These are phyloP conservation scores for Laburnicola sp. DNA, from an alignment of 2,329 filamentous ascomycete genomes.

Conservation along the genomic window DNA sequence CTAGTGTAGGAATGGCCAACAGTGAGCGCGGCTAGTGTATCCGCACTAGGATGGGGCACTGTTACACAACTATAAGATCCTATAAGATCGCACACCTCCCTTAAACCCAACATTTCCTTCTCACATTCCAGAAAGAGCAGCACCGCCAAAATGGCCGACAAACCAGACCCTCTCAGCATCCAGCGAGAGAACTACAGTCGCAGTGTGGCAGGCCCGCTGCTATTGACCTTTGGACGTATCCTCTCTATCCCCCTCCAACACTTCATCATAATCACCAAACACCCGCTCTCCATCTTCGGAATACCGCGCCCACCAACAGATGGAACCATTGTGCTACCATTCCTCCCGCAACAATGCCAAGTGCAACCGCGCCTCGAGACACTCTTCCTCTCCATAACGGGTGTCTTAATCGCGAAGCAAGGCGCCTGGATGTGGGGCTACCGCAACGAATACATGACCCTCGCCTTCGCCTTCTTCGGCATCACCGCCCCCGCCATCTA, in stretches of 20 bases:
- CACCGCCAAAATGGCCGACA: neutral
- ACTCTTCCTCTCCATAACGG: constrained; percentile 5
- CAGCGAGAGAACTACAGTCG: constrained; percentile 5
- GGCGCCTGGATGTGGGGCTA: constrained; percentile 5
- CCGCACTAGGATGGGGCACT: too few species aligned
- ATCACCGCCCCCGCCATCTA: neutral
- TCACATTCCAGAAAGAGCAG: too few species aligned
- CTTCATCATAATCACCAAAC: neutral
- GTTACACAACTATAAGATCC: too few species aligned
- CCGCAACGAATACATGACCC: constrained; percentile 2
- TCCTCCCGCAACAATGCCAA: neutral
- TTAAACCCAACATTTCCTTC: too few species aligned
- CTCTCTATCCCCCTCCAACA: constrained; percentile 2
- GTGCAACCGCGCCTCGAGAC: neutral
- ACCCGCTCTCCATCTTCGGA: neutral
- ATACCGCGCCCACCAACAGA: constrained; percentile 1
- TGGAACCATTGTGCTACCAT: neutral
- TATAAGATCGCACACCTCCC: too few species aligned
- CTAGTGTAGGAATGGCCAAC: too few species aligned
- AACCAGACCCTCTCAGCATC: constrained; percentile 1
- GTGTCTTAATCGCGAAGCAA: constrained; percentile 2
- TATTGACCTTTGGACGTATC: neutral
- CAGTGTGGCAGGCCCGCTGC: constrained; percentile 1
- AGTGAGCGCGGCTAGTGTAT: too few species aligned
- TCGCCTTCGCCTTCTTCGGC: constrained; percentile 4